Base-by-base conservation (phyloP, 2,329 filamentous ascomycete species). In the Thermothelomyces thermophilus region DNA sequence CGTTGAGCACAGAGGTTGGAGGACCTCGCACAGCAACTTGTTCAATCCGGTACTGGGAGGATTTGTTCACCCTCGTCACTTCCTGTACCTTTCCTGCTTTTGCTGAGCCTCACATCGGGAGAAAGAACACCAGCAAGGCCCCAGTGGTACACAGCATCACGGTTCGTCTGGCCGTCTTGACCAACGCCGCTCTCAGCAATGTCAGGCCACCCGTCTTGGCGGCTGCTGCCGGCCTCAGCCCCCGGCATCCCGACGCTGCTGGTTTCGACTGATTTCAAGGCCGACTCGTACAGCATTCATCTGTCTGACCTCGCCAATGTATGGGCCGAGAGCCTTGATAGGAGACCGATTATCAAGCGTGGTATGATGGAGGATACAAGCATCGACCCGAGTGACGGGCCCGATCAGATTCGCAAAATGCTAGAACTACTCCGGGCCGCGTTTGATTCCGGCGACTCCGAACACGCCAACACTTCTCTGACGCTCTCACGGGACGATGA, bases 231-330 rank as follows among this genome's bases (percentile, higher is more conserved):
- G 35, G 62, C 73, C 30, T 52, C 65, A 14, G 70, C 70, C 31
- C 60, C 66, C 11, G 65, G 67, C 16, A 58, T 82, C 5, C 85
- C 84, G 10, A 70, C 75, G 33, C 72, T 90, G 7, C 71, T 90
- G 30, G 72, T 86, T 37, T 85, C 84, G 53, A 70, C 77, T 17
- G 61, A 66, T 24, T 81, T 85, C 60, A 69, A 73, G 11, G 47
- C 55, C 13, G 54, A 62, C 19, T 75, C 79, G 10, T 90, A 90
- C 68, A 74, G 70, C 2, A 64, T 90, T 24, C 74, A 79, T 51
- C 63, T 91, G 34, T 88, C 85, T 2, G 87, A 91, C 62, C 73
- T 90, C 52, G 82, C 77, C 62, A 77, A 82, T 56, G 70, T 90
- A n/a, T 93, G 87, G 87, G 68, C 71, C 22, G 86, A 90, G 66